Percentiles rank a stretch among this genome's conserved stretches.
These are phyloP conservation scores for Betula pendula DNA, from an alignment of 306 rosid species.

Conservation along the genomic window DNA sequence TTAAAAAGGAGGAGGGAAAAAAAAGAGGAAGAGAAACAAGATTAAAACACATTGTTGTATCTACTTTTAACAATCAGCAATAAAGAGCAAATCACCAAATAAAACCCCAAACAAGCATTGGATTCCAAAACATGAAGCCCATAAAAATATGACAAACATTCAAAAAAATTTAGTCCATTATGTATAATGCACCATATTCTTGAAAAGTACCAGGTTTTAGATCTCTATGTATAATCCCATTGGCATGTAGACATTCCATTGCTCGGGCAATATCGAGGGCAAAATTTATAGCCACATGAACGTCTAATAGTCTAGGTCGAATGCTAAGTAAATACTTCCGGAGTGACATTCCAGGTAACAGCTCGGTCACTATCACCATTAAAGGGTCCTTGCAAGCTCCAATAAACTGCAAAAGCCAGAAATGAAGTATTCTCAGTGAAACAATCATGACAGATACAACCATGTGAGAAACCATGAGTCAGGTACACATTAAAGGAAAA, in stretches of 20 bases:
- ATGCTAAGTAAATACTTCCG: slow-evolving; percentile 67
- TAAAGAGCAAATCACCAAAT: background rate
- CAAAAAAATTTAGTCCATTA: slow-evolving; percentile 7
- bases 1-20: background rate
- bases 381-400: slow-evolving; percentile 98
- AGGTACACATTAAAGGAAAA: slow-evolving; percentile 13
- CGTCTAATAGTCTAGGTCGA: slow-evolving; percentile 70
- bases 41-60: background rate
- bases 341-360: slow-evolving; percentile 95
- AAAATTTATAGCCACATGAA: slow-evolving; percentile 66
- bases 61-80: background rate
- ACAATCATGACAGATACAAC: background rate
- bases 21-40: background rate
- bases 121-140: slow-evolving; percentile 9
- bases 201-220: slow-evolving; percentile 78
- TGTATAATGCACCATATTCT: background rate
- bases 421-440: slow-evolving; percentile 24
- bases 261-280: slow-evolving; percentile 91
- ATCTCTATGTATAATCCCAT: slow-evolving; percentile 97
- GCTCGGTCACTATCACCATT: slow-evolving; percentile 97
- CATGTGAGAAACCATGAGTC: background rate
- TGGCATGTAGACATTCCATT: slow-evolving; percentile 96
- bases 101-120: background rate
- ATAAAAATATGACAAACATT: slow-evolving; percentile 3
- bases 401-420: slow-evolving; percentile 64